phyloP scores from a whole-genome alignment of 305 asterid genomes.

The Fraxinus baroniana region DNA sequence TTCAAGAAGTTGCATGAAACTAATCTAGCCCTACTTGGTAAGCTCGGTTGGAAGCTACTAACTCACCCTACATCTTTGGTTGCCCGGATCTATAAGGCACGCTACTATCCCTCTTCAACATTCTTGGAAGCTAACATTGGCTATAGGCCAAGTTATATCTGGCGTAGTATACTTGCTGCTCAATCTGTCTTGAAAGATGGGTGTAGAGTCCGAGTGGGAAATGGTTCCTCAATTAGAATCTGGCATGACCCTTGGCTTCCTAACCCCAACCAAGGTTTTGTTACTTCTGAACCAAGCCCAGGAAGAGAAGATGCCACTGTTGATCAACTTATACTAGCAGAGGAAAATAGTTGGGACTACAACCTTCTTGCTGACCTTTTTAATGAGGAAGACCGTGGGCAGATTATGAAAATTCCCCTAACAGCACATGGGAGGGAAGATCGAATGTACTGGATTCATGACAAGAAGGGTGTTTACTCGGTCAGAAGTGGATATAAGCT shows the following conservation, averaged over 20 bases:
- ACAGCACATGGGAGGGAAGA: too few relatives aligned
- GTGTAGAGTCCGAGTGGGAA: background rate
- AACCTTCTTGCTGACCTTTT: too few relatives aligned
- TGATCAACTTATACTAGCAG: too few relatives aligned
- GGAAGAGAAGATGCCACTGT: too few relatives aligned
- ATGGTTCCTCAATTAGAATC: background rate
- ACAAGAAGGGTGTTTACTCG: too few relatives aligned
- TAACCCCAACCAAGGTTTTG: too few relatives aligned
- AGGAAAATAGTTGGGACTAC: too few relatives aligned
- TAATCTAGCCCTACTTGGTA: background rate
- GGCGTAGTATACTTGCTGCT: background rate
- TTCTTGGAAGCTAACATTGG: background rate
- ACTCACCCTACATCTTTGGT: background rate
- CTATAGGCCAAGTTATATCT: background rate
- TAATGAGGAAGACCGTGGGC: too few relatives aligned
- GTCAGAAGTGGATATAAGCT: too few relatives aligned
- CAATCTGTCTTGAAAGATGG: background rate
- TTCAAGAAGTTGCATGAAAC: background rate
- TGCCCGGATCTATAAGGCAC: background rate
- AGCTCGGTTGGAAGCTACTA: background rate
- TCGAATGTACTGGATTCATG: too few relatives aligned
- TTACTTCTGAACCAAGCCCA: too few relatives aligned
- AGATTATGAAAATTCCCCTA: too few relatives aligned
- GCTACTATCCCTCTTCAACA: background rate
- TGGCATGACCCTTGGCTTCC: background rate